Evolutionary conservation across 345 rosid species (phyloP).

Genomic region (Pistacia integerrima): DNA sequence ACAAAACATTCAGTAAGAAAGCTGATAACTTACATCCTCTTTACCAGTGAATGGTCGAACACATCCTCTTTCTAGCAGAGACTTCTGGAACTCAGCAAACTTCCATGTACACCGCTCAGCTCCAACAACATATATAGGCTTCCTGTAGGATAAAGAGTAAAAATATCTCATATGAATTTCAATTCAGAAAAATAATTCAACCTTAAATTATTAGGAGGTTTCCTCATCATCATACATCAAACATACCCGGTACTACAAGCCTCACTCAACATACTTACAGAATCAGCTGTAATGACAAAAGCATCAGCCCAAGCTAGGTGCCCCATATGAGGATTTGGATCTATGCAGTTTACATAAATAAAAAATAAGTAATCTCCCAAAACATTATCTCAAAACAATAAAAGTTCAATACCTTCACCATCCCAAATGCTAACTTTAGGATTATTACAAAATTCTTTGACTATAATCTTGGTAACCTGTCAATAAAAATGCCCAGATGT

Average conservation of each 20-base stretch:
- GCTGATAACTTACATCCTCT: slow-evolving; percentile 70
- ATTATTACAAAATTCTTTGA: slow-evolving; percentile 49
- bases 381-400: not conserved
- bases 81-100: slow-evolving; percentile 75
- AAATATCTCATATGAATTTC: slow-evolving; percentile 12
- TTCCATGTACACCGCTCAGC: slow-evolving; percentile 86
- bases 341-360: slow-evolving; percentile 36
- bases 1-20: not conserved
- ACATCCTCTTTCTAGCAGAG: slow-evolving; percentile 65
- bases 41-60: slow-evolving; percentile 74
- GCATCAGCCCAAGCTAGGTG: slow-evolving; percentile 95
- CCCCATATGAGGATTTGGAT: slow-evolving; percentile 86
- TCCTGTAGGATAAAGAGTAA: slow-evolving; percentile 44
- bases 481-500: slow-evolving; percentile 10
- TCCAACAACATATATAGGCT: slow-evolving; percentile 84
- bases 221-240: slow-evolving; percentile 10
- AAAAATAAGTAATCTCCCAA: slow-evolving; percentile 19
- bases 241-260: slow-evolving; percentile 93
- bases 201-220: not conserved
- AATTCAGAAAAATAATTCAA: not conserved
- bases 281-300: slow-evolving; percentile 90
- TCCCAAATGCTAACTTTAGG: slow-evolving; percentile 80
- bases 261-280: slow-evolving; percentile 96
- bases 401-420: slow-evolving; percentile 59
- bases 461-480: slow-evolving; percentile 60